Evolutionary conservation across 371 early-diverging fungal genomes (phyloP), one percentile per base, ranked within the genome.

Genomic region (Lichtheimia ramosa): DNA sequence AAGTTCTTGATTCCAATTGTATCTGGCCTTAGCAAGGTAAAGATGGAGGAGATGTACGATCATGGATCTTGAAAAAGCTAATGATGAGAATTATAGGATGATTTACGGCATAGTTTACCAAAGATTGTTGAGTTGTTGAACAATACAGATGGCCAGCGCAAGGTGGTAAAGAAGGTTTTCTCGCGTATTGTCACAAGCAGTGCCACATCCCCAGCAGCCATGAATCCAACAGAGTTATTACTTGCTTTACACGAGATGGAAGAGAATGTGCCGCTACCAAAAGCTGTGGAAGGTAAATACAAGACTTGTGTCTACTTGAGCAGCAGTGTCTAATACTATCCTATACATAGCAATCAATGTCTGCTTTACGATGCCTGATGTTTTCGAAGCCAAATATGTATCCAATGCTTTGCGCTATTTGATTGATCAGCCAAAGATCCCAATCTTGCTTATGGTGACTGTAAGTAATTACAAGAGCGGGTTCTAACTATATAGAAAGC

Each of bases 371-470:
- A 72, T 84, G 61, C 74, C 86, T 0, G 79, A 86, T 40, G 72
- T 87, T 21, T 92, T 86, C 73, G 88, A 74, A 43, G 76, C 84
- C 41, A 89, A 90, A 64, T 74, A 83, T 14, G 69, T 92, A 42
- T 89, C 89, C 0, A 83, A 78, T 2, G 80, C 83, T 3, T 68
- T 90, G 2, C 87, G 86, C 58, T 85, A 62, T 43, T 75, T 91
- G 14, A 68, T 82, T 16, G 89, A 92, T 14, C 85, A 80, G 52
- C 68, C 87, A 16, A 83, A 77, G 58, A 74, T 89, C 25, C 90
- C 92, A 5, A 77, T 81, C 5, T 61, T 92, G 24, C 85, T 89
- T 51, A 91, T 92, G 92, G 69, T 89, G 20, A 92, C 90, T 2
- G 88, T 80, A 69, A 61, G 74, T 56, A 10, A 6, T 43, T 27